Conservation (phyloP, 108 stramenopile species). For the Ochromonas danica region DNA sequence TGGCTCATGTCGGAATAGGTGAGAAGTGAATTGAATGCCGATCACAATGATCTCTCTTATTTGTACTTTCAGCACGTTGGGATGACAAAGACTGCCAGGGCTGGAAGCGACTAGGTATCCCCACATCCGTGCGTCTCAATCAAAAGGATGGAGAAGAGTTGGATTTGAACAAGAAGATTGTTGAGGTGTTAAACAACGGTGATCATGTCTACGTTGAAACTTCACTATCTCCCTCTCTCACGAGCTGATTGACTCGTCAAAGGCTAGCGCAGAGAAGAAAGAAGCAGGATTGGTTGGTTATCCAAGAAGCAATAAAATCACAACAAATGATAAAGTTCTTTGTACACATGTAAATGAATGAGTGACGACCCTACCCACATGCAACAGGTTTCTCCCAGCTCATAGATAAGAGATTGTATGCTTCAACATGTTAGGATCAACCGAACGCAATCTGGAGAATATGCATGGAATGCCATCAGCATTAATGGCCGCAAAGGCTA, state of each 20-base stretch:
- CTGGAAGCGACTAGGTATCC: slow-evolving; percentile 39
- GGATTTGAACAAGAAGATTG: neutral
- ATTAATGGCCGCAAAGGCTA: neutral
- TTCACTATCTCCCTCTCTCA: slow-evolving; percentile 9
- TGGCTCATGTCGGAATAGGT: slow-evolving; percentile 37
- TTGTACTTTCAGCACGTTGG: slow-evolving; percentile 27
- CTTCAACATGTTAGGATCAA: neutral
- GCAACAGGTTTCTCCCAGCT: no score
- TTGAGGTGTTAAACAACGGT: slow-evolving; percentile 5
- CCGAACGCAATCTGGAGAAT: neutral
- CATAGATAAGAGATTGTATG: neutral
- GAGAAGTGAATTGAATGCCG: neutral
- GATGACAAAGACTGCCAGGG: slow-evolving; percentile 25
- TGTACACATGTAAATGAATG: no score
- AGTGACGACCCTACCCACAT: no score
- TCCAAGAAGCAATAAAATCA: no score
- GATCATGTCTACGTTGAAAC: slow-evolving; percentile 18
- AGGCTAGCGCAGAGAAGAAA: no score
- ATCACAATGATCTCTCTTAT: neutral
- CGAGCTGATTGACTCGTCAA: no score
- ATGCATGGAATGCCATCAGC: slow-evolving; percentile 9
- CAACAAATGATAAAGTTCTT: no score
- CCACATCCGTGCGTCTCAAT: slow-evolving; percentile 19
- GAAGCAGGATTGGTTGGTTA: no score
- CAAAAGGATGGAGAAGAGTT: neutral